These are phyloP conservation scores for Malassezia yamatoensis DNA, from an alignment of 1,284 basidiomycete genomes.

Conservation along the genomic window DNA sequence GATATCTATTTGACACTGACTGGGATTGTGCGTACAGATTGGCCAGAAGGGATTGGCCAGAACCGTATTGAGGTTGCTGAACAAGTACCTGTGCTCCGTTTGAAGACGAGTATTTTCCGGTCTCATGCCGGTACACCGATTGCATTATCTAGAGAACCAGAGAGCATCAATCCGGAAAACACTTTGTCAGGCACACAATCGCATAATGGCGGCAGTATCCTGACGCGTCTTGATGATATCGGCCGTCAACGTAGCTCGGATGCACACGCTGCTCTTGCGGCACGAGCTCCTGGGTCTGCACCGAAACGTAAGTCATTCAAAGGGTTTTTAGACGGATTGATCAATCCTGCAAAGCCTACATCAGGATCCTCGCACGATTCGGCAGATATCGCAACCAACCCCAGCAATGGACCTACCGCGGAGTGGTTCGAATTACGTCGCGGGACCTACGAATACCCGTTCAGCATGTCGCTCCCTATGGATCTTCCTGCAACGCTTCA, in stretches of 20 bases:
- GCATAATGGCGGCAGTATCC: not conserved
- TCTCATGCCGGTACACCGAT: conserved; percentile 46
- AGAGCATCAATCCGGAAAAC: not conserved
- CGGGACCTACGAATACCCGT: conserved; percentile 85
- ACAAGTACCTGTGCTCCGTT: conserved; percentile 65
- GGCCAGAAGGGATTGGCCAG: conserved; percentile 80
- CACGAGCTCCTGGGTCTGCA: not conserved
- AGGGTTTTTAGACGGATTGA: conserved; percentile 11
- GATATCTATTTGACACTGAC: conserved; percentile 71
- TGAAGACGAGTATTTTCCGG: conserved; percentile 65
- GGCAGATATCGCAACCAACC: not conserved
- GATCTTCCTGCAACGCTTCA: conserved; percentile 69
- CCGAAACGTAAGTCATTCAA: not conserved
- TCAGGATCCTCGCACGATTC: not conserved
- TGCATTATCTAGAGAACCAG: not conserved
- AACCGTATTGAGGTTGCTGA: conserved; percentile 70
- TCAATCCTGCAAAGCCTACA: not conserved
- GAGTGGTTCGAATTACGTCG: conserved; percentile 84
- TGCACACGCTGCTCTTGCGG: not conserved
- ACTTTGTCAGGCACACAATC: not conserved
- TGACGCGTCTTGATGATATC: conserved; percentile 4
- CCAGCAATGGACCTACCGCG: conserved; percentile 15
- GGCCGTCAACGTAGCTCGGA: not conserved
- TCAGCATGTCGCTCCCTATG: conserved; percentile 75
- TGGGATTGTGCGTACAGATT: conserved; percentile 60